Evolutionary conservation across 2,329 filamentous ascomycete species (phyloP).

Genomic region (Laburnicola sp.): DNA sequence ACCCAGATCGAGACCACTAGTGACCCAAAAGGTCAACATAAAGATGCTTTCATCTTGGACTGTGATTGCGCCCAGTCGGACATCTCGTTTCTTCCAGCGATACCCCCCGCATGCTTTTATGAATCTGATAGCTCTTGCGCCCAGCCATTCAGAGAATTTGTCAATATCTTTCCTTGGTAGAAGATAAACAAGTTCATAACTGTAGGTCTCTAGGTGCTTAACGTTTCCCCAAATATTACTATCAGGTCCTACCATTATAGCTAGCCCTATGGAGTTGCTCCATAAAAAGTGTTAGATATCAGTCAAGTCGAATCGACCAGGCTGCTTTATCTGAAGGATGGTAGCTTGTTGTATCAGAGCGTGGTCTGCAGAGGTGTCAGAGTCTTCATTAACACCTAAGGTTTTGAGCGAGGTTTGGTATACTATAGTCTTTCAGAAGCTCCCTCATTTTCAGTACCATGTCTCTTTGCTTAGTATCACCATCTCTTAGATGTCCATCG

Average conservation of each 20-base stretch:
- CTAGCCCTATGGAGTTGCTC: background rate
- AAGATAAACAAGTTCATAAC: conserved; percentile 9
- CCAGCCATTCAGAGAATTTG: conserved; percentile 13
- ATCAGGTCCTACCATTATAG: conserved; percentile 1
- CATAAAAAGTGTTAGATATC: conserved; percentile 13
- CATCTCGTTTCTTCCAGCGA: background rate
- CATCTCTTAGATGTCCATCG: no score
- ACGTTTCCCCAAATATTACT: conserved; percentile 3
- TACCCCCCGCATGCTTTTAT: conserved; percentile 7
- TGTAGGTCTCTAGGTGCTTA: background rate
- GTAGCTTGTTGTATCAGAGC: conserved; percentile 6
- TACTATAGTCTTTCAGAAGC: no score
- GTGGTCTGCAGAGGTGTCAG: background rate
- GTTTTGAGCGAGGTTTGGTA: no score
- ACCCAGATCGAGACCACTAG: conserved; percentile 26
- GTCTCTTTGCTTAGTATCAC: no score
- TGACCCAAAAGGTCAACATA: conserved; percentile 23
- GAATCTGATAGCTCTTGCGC: conserved; percentile 9
- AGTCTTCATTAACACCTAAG: no score
- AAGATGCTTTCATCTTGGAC: conserved; percentile 19
- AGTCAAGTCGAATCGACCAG: conserved; percentile 10
- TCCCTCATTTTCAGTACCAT: no score
- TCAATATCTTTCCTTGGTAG: conserved; percentile 11
- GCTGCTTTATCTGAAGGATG: conserved; percentile 1
- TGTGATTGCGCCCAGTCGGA: conserved; percentile 7